These are phyloP conservation scores for Podila clonocystis DNA, from an alignment of 192 early-diverging fungal species.

Conservation along the genomic window DNA sequence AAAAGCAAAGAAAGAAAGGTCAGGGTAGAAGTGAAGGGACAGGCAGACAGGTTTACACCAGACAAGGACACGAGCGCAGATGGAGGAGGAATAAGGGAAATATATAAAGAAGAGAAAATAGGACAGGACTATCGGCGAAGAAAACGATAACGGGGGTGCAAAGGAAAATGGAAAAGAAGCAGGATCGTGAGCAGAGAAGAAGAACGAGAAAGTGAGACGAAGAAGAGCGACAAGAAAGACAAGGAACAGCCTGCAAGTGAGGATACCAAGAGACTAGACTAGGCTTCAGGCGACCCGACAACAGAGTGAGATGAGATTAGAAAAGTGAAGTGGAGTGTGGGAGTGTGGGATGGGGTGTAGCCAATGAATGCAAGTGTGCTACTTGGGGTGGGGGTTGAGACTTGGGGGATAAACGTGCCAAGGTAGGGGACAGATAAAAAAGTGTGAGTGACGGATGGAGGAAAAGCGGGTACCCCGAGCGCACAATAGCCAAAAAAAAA, in stretches of 20 bases:
- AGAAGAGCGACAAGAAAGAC: not conserved
- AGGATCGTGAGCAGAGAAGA: not conserved
- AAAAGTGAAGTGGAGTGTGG: no score
- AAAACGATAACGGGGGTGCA: not conserved
- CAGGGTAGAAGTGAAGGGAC: not conserved
- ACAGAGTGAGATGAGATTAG: no score
- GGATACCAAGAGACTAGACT: no score
- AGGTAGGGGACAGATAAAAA: no score
- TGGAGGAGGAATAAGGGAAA: not conserved
- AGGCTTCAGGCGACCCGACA: no score
- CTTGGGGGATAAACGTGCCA: no score
- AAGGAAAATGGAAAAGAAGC: not conserved
- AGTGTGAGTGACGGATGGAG: no score
- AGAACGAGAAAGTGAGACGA: not conserved
- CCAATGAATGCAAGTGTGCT: not conserved
- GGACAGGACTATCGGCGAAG: no score
- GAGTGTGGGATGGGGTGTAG: not conserved
- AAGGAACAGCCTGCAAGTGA: no score
- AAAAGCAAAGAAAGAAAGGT: slow-evolving; percentile 2
- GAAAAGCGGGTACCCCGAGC: no score
- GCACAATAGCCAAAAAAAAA: no score
- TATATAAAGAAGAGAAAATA: slow-evolving; percentile 1
- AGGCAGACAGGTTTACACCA: not conserved
- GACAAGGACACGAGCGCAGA: not conserved
- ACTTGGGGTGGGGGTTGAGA: no score